Percentiles rank a stretch among this genome's conserved stretches.
Conservation (phyloP, 306 rosid genomes). For the Castanea sativa region DNA sequence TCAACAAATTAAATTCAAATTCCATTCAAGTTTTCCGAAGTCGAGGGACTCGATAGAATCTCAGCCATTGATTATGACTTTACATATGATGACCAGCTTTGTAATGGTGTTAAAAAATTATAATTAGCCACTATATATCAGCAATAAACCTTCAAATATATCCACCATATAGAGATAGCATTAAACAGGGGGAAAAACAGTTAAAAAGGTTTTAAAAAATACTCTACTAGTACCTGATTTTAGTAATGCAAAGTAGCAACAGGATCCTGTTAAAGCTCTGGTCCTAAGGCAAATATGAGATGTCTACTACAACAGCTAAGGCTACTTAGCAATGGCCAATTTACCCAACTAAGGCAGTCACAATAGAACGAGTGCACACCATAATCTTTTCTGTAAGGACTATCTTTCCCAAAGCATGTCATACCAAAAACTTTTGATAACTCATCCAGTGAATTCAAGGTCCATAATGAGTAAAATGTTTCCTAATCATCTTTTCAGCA, state of each 20-base stretch:
- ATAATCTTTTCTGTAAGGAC: conserved; percentile 4
- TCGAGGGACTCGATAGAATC: neutral
- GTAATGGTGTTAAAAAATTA: neutral
- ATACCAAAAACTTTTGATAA: neutral
- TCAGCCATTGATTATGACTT: neutral
- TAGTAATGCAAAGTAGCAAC: neutral
- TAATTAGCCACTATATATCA: neutral
- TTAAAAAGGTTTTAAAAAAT: neutral
- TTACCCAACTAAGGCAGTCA: conserved; percentile 8
- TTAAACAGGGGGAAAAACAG: neutral
- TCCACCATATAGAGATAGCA: conserved; percentile 14
- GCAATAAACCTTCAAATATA: neutral
- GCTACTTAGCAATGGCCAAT: neutral
- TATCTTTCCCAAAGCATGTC: conserved; percentile 12
- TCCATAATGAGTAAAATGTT: conserved; percentile 2
- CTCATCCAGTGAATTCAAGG: neutral
- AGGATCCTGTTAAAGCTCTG: neutral
- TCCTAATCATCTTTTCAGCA: conserved; percentile 16
- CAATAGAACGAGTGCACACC: conserved; percentile 26
- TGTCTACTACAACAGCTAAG: neutral
- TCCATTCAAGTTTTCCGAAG: too few relatives aligned
- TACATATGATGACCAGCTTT: neutral
- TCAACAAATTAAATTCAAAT: neutral
- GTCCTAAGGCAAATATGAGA: neutral
- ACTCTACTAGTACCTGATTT: neutral